Evolutionary conservation across 495 filamentous ascomycete species (phyloP).

Genomic region (Lasiosphaeris hirsuta): DNA sequence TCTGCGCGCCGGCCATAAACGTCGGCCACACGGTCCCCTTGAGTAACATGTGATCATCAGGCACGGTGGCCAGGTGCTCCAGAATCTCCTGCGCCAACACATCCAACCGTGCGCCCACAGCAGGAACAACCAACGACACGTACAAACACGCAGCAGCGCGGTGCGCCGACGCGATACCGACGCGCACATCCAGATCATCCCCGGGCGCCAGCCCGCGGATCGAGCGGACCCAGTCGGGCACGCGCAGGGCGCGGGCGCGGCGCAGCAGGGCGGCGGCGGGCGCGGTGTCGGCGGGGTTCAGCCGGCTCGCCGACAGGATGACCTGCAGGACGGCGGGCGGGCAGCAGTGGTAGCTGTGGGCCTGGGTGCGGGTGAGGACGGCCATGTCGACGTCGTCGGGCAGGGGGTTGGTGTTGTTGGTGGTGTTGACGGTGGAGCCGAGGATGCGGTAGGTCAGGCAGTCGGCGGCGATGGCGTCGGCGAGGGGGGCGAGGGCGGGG

Average conservation of each 20-base stretch:
- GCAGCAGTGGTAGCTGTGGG: slow-evolving; percentile 46
- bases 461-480: slow-evolving; percentile 43
- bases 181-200: slow-evolving; percentile 34
- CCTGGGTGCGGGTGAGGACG: slow-evolving; percentile 40
- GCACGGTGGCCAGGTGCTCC: slow-evolving; percentile 40
- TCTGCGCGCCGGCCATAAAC: slow-evolving; percentile 54
- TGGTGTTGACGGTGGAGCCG: slow-evolving; percentile 29
- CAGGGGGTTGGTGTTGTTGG: slow-evolving; percentile 10
- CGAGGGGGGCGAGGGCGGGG: slow-evolving; percentile 28
- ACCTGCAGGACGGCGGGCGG: slow-evolving; percentile 39
- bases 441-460: slow-evolving; percentile 45
- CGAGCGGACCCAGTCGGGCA: slow-evolving; percentile 35
- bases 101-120: slow-evolving; percentile 25
- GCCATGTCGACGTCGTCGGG: slow-evolving; percentile 27
- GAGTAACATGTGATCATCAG: slow-evolving; percentile 44
- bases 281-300: slow-evolving; percentile 22
- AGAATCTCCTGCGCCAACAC: slow-evolving; percentile 45
- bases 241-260: slow-evolving; percentile 30
- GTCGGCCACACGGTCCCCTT: slow-evolving; percentile 60
- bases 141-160: slow-evolving; percentile 44
- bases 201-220: slow-evolving; percentile 33
- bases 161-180: slow-evolving; percentile 44
- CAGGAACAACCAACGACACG: slow-evolving; percentile 31
- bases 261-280: slow-evolving; percentile 29
- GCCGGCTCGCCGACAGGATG: slow-evolving; percentile 33